Percentiles rank a stretch among this genome's conserved stretches.
Conservation (phyloP, 192 early-diverging fungal species). For the Chytriomyces confervae region DNA sequence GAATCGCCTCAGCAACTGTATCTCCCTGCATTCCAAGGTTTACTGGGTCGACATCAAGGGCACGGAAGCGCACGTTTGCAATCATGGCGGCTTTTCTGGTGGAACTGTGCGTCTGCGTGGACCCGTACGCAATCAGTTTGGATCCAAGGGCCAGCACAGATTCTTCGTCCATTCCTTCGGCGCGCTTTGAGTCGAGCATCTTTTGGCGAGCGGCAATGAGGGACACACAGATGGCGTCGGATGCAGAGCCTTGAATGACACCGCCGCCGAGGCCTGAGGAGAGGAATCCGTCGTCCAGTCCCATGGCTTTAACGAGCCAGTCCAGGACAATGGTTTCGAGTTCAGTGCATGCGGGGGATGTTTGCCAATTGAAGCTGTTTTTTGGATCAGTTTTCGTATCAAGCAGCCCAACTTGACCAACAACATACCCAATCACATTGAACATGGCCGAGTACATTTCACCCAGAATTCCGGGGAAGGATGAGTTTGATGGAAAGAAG, state of each 20-base stretch:
- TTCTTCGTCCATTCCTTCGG: slow-evolving; percentile 39
- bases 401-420: slow-evolving; percentile 23
- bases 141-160: slow-evolving; percentile 30
- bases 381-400: not conserved
- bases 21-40: slow-evolving; percentile 41
- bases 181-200: slow-evolving; percentile 42
- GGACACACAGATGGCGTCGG: slow-evolving; percentile 61
- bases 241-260: slow-evolving; percentile 68
- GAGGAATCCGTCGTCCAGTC: slow-evolving; percentile 59
- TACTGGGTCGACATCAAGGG: slow-evolving; percentile 49
- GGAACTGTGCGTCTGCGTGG: slow-evolving; percentile 66
- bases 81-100: slow-evolving; percentile 62
- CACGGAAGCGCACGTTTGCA: slow-evolving; percentile 46
- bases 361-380: slow-evolving; percentile 37
- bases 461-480: slow-evolving; percentile 63
- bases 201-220: slow-evolving; percentile 65
- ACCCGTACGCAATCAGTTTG: slow-evolving; percentile 65
- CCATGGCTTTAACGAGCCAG: slow-evolving; percentile 61
- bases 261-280: slow-evolving; percentile 64
- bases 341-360: slow-evolving; percentile 64
- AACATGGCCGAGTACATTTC: slow-evolving; percentile 72
- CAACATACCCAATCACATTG: slow-evolving; percentile 31
- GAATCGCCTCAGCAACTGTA: slow-evolving; percentile 53
- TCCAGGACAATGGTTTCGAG: slow-evolving; percentile 67
- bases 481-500: slow-evolving; percentile 61